Percentiles rank a stretch among this genome's conserved stretches.
Conservation (phyloP, 2,329 filamentous ascomycete species). For the Aspergillus candidus region DNA sequence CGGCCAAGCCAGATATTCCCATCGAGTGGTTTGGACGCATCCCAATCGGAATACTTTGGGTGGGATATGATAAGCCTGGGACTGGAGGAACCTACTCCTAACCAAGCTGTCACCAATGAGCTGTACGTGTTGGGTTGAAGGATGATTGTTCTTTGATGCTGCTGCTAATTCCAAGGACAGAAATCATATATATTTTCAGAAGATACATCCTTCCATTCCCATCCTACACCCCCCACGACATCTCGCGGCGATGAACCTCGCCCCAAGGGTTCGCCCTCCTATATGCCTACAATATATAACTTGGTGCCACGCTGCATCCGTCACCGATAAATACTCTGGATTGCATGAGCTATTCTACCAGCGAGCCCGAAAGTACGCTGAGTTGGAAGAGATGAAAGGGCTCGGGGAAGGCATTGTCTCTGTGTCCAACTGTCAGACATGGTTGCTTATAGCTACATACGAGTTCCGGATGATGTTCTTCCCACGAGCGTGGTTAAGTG, state of each 20-base stretch:
- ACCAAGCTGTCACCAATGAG: slow-evolving; percentile 76
- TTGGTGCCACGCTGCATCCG: slow-evolving; percentile 87
- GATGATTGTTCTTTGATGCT: background rate
- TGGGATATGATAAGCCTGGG: slow-evolving; percentile 86
- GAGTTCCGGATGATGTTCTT: slow-evolving; percentile 99
- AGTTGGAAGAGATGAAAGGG: slow-evolving; percentile 84
- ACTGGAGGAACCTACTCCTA: slow-evolving; percentile 73
- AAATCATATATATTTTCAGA: slow-evolving; percentile 83
- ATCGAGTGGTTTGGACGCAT: slow-evolving; percentile 18
- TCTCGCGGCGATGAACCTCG: slow-evolving; percentile 79
- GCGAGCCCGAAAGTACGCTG: slow-evolving; percentile 80
- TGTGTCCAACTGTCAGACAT: slow-evolving; percentile 78
- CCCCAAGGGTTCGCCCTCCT: slow-evolving; percentile 78
- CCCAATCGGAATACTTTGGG: slow-evolving; percentile 46
- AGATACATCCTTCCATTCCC: slow-evolving; percentile 76
- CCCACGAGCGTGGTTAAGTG: slow-evolving; percentile 88
- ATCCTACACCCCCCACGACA: slow-evolving; percentile 89
- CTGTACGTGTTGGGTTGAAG: slow-evolving; percentile 48
- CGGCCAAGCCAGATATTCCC: slow-evolving; percentile 17
- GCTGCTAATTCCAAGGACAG: slow-evolving; percentile 38
- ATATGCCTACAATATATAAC: slow-evolving; percentile 88
- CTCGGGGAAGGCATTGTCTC: slow-evolving; percentile 86
- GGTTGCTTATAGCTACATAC: slow-evolving; percentile 71
- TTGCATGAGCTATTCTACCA: slow-evolving; percentile 87
- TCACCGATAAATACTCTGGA: slow-evolving; percentile 72